Conservation (phyloP, 306 rosid genomes). For the Pyrus bretschneideri region DNA sequence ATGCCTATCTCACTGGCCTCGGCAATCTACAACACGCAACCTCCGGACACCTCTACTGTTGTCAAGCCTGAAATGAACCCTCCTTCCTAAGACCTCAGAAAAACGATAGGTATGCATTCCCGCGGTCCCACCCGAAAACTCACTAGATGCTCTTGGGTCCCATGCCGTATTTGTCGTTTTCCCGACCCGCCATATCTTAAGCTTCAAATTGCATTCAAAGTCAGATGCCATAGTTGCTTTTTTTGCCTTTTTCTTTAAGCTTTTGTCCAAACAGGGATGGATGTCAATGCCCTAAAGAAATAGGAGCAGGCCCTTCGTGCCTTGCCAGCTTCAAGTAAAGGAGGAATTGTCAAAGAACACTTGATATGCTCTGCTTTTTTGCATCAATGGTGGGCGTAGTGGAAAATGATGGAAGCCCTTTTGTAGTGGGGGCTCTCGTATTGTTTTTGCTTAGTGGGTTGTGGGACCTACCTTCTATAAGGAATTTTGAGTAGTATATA, state of each 20-base stretch:
- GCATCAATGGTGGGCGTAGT: constrained; percentile 54
- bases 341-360: constrained; percentile 64
- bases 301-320: constrained; percentile 40
- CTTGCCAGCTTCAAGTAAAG: constrained; percentile 53
- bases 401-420: constrained; percentile 76
- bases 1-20: constrained; percentile 94
- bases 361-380: constrained; percentile 54
- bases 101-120: constrained; percentile 17
- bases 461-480: constrained; percentile 81
- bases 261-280: constrained; percentile 56
- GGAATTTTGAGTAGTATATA: constrained; percentile 34
- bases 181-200: constrained; percentile 40
- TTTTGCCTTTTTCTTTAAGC: constrained; percentile 36
- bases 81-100: constrained; percentile 48
- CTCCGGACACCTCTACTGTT: constrained; percentile 63
- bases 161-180: constrained; percentile 34
- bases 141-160: constrained; percentile 41
- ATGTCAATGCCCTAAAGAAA: constrained; percentile 53
- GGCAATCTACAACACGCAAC: constrained; percentile 82
- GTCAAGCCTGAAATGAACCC: constrained; percentile 79
- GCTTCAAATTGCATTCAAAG: constrained; percentile 78
- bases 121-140: constrained; percentile 22
- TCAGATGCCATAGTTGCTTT: constrained; percentile 72
- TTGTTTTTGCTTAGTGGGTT: constrained; percentile 53
- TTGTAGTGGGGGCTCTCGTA: constrained; percentile 36